Base-by-base conservation (phyloP, 2,329 filamentous ascomycete species). In the Boeremia lycopersici region DNA sequence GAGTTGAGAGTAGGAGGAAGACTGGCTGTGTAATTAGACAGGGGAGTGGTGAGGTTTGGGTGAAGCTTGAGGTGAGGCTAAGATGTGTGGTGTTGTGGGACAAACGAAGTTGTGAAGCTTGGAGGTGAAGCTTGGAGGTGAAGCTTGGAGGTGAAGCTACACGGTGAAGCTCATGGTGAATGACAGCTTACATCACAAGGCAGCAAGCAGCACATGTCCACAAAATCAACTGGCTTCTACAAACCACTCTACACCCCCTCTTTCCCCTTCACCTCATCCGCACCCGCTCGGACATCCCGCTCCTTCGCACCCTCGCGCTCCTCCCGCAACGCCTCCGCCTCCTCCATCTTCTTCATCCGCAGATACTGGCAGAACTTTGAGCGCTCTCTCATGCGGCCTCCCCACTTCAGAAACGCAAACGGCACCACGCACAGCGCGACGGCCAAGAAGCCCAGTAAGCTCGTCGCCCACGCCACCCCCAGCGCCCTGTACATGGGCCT, bases 401-500 rank as follows among this genome's bases (percentile, higher is more conserved):
- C 82, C 63, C 82, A 85, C 62, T 74, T 78, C 55, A 86, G 78
- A 61, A 88, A 86, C 2, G 80, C 67, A 64, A 87, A 85, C 0
- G 84, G 85, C 35, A 87, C 83, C 6, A 84, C 61, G 25, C 80
- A 81, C 59, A 86, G 74, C 4, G 67, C 72, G 19, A 82, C 48
- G 55, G 77, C 79, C 51, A 83, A 64, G 38, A 82, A 81, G 0
- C 78, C 82, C 6, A 84, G 60, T 45, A 84, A 48, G 49, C 76
- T 79, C 44, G 79, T 82, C 4, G 80, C 81, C 89, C 89, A 92
- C 57, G 88, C 84, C 54, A 87, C 84, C 13, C 89, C 89, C 23
- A 93, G 79, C 25, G 77, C 81, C 8, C 83, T 71, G 68, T 91
- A 93, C 86, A 93, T 77, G 0, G 79, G 77, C 42, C 66, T 69